Evolutionary conservation across 768 basidiomycete species (phyloP).

Genomic region (Pulveroboletus ravenelii): DNA sequence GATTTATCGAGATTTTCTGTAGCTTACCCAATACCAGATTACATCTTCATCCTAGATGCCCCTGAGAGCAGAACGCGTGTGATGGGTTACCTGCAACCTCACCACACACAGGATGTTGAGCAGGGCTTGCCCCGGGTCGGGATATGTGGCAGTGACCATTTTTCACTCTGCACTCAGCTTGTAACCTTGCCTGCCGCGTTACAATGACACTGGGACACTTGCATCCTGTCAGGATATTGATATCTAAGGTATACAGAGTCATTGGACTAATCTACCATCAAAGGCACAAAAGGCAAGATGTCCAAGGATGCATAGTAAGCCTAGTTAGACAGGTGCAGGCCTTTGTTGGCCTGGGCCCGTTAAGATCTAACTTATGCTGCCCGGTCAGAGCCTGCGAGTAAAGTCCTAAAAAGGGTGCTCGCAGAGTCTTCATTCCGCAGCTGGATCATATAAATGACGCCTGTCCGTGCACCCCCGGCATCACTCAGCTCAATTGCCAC

Average conservation of each 20-base stretch:
- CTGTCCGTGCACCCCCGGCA: conserved; percentile 77
- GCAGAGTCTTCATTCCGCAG: conserved; percentile 85
- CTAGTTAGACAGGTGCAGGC: neutral
- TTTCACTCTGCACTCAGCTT: conserved; percentile 71
- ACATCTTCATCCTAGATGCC: conserved; percentile 74
- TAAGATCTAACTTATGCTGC: conserved; percentile 25
- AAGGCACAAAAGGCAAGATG: neutral
- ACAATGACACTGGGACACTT: conserved; percentile 2
- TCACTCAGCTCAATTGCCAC: conserved; percentile 95
- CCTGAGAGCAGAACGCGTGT: conserved; percentile 33
- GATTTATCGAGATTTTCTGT: neutral
- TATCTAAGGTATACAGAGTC: conserved; percentile 7
- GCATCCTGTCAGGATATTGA: conserved; percentile 13
- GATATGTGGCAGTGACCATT: conserved; percentile 84
- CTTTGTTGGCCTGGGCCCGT: neutral
- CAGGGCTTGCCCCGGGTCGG: conserved; percentile 76
- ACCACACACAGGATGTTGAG: conserved; percentile 50
- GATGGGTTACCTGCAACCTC: conserved; percentile 57
- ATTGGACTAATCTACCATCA: neutral
- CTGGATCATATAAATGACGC: conserved; percentile 97
- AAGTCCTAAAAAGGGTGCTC: conserved; percentile 75
- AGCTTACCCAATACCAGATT: conserved; percentile 51
- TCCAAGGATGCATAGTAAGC: neutral
- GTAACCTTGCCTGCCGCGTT: conserved; percentile 11
- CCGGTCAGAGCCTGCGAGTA: conserved; percentile 85